Evolutionary conservation across 2,329 filamentous ascomycete species (phyloP).

Genomic region (Fonsecaea monophora): DNA sequence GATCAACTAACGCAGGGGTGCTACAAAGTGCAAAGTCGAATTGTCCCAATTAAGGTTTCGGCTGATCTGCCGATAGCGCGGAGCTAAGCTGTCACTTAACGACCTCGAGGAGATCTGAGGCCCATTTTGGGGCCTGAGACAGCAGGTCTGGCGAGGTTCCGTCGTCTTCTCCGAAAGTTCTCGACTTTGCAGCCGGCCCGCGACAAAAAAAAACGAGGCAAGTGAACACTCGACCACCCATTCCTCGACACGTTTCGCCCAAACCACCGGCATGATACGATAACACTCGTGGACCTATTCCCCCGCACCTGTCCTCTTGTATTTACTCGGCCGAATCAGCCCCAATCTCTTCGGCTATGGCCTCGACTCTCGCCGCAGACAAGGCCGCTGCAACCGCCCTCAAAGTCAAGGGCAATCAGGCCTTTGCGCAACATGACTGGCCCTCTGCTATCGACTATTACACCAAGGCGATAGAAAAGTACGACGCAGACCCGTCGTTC

Average conservation of each 20-base stretch:
- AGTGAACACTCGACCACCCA: constrained; percentile 25
- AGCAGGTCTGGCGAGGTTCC: constrained; percentile 12
- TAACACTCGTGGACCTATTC: constrained; percentile 14
- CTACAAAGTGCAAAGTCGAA: background rate
- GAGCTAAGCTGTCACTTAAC: background rate
- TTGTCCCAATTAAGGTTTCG: constrained; percentile 23
- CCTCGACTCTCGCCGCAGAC: constrained; percentile 52
- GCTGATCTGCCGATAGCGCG: constrained; percentile 25
- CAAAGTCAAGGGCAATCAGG: constrained; percentile 94
- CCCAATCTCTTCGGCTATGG: constrained; percentile 12
- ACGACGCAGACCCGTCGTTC: constrained; percentile 85
- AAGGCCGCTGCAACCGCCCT: constrained; percentile 76
- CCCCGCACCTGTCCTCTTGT: background rate
- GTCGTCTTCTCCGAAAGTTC: constrained; percentile 15
- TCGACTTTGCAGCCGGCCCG: constrained; percentile 17
- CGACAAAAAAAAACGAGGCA: constrained; percentile 11
- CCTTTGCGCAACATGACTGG: constrained; percentile 89
- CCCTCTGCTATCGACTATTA: constrained; percentile 81
- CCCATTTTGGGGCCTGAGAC: background rate
- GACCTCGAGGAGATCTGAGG: background rate
- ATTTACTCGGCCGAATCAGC: constrained; percentile 6
- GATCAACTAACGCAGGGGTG: background rate
- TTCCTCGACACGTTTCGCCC: background rate
- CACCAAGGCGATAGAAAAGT: constrained; percentile 81
- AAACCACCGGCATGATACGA: constrained; percentile 25